Base-by-base conservation (phyloP, 2,329 filamentous ascomycete genomes). In the Aspergillus sp. region DNA sequence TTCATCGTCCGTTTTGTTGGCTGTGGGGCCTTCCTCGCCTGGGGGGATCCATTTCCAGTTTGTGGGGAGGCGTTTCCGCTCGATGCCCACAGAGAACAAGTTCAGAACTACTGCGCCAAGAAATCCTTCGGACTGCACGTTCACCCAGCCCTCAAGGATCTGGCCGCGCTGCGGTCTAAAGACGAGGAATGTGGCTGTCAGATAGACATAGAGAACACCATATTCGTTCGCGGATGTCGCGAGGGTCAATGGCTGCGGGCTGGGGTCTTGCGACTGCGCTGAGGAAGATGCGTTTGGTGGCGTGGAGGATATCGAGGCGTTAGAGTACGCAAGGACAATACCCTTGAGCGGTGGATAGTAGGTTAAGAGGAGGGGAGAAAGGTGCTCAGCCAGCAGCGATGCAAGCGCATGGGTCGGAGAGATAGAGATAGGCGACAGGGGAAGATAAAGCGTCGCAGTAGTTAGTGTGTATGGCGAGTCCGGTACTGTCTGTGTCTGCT, bases 41-140 rank as follows among this genome's bases (percentile, higher is more conserved):
- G 82, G 76, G 9, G 83, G 80, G 13, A 88, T 77, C 85, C 89
- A 97, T 52, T 74, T 82, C 93, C 91, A 98, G 20, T 80, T 78
- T 12, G 73, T 68, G 0, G 93, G 93, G 13, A 98, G 74, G 32
- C 88, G 78, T 51, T 80, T 81, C 19, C 84, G 78, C 59, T 91
- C 86, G 50, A 98, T 87, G 39, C 85, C 88, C 1, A 91, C 88
- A 57, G 93, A 95, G 76, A 97, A 97, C 55, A 89, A 82, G 66
- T 91, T 91, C 71, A 89, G 90, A 66, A 89, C 93, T 9, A 94
- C 82, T 2, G 96, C 80, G 17, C 91, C 90, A 5, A 98, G 78
- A 62, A 96, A 89, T 5, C 88, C 89, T 58, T 93, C 88, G 43
- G 86, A 91, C 64, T 95, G 88, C 25, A 96, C 75, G 60, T 91